A percentile compares a stretch with the other conserved stretches of the same genome.
phyloP scores from a whole-genome alignment of 148 eudicot species.

The Agrostemma githago region DNA sequence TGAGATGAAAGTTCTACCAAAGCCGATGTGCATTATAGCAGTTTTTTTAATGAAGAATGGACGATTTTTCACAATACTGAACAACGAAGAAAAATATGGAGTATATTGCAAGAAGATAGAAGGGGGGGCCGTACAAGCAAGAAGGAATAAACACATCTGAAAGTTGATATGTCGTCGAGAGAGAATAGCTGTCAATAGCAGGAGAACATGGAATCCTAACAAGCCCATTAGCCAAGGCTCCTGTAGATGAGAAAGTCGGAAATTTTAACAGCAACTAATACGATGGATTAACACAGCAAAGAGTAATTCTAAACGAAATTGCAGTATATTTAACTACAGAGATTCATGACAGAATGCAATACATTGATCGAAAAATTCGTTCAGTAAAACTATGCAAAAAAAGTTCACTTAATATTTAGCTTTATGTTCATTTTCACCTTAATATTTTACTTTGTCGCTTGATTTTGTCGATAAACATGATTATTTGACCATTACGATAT shows the following conservation, averaged over 20 bases:
- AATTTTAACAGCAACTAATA: background rate
- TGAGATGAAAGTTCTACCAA: no score
- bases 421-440: no score
- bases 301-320: background rate
- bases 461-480: no score
- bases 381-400: no score
- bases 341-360: background rate
- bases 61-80: background rate
- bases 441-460: no score
- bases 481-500: no score
- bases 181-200: conserved; percentile 43
- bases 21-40: no score
- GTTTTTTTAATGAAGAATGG: no score
- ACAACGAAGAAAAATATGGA: background rate
- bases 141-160: conserved; percentile 83
- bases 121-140: conserved; percentile 56
- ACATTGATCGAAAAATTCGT: no score
- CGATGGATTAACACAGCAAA: no score
- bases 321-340: background rate
- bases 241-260: conserved; percentile 31
- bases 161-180: conserved; percentile 76
- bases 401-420: no score
- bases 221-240: conserved; percentile 78
- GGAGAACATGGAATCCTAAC: conserved; percentile 53
- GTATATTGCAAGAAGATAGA: conserved; percentile 5